A percentile compares a stretch with the other conserved stretches of the same genome.
Evolutionary conservation across 129 eudicot genomes (phyloP).

Genomic region (Logfia minima): DNA sequence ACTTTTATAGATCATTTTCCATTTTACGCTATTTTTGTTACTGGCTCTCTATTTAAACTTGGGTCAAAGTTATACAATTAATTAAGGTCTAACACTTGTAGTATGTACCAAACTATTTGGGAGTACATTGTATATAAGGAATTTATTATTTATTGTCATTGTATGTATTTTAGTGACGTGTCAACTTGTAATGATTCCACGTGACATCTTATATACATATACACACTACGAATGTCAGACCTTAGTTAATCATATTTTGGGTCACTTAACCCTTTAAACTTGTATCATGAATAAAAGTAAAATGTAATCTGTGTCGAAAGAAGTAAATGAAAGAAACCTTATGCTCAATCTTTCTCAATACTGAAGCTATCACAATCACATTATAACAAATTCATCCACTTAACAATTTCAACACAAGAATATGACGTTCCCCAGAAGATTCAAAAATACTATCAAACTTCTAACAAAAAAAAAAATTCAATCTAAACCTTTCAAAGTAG

Average conservation of each 20-base stretch:
- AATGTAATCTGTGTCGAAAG: background rate
- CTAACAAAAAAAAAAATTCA: background rate
- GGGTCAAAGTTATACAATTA: too few species aligned
- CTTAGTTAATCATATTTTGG: too few species aligned
- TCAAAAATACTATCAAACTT: background rate
- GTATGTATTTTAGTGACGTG: too few species aligned
- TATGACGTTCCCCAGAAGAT: background rate
- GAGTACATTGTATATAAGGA: too few species aligned
- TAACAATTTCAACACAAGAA: background rate
- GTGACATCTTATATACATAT: too few species aligned
- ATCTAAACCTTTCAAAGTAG: background rate
- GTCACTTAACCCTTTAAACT: background rate
- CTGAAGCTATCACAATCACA: background rate
- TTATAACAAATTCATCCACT: background rate
- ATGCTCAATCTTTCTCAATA: background rate
- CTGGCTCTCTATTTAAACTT: background rate
- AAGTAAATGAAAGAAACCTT: background rate
- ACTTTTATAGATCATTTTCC: background rate
- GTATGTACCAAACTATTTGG: too few species aligned
- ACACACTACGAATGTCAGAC: too few species aligned
- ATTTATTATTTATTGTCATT: too few species aligned
- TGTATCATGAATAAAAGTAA: background rate
- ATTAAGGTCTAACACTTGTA: too few species aligned
- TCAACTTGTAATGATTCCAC: too few species aligned
- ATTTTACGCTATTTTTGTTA: background rate